These are phyloP conservation scores for Glaciozyma antarctica DNA, from an alignment of 768 basidiomycete genomes.

Conservation along the genomic window DNA sequence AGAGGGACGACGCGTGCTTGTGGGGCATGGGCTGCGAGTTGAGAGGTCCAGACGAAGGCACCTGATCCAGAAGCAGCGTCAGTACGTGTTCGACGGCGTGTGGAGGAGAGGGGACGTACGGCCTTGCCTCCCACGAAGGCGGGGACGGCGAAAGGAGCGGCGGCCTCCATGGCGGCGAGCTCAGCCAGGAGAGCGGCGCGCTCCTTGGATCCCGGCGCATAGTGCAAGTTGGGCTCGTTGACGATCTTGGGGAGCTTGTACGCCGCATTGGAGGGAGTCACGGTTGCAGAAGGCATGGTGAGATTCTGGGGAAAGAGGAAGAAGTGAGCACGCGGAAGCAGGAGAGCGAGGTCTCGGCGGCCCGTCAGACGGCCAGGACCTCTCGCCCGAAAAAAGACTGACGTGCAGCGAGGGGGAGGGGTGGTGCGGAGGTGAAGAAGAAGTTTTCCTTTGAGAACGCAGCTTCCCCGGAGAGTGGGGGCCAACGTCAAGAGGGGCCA, in stretches of 20 bases:
- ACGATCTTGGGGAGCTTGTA: slow-evolving; percentile 77
- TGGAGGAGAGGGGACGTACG: slow-evolving; percentile 43
- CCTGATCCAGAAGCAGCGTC: neutral
- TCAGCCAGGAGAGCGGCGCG: slow-evolving; percentile 62
- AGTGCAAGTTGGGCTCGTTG: slow-evolving; percentile 85
- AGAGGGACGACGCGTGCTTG: slow-evolving; percentile 70
- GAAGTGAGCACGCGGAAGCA: too few relatives aligned
- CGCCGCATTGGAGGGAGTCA: slow-evolving; percentile 16
- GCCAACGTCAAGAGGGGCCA: too few relatives aligned
- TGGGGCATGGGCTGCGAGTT: slow-evolving; percentile 56
- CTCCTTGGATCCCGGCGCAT: slow-evolving; percentile 69
- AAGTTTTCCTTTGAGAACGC: too few relatives aligned
- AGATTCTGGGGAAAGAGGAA: too few relatives aligned
- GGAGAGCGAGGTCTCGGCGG: too few relatives aligned
- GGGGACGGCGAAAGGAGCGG: slow-evolving; percentile 84
- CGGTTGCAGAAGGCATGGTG: too few relatives aligned
- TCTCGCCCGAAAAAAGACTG: too few relatives aligned
- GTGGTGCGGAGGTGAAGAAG: too few relatives aligned
- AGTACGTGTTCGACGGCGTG: neutral
- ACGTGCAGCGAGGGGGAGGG: too few relatives aligned
- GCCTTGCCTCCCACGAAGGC: slow-evolving; percentile 82
- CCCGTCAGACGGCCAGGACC: too few relatives aligned
- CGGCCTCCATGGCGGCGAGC: slow-evolving; percentile 65
- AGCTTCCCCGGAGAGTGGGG: too few relatives aligned
- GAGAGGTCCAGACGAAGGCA: neutral